Evolutionary conservation across 306 rosid species (phyloP).

Genomic region (Cotoneaster glaucophyllus): DNA sequence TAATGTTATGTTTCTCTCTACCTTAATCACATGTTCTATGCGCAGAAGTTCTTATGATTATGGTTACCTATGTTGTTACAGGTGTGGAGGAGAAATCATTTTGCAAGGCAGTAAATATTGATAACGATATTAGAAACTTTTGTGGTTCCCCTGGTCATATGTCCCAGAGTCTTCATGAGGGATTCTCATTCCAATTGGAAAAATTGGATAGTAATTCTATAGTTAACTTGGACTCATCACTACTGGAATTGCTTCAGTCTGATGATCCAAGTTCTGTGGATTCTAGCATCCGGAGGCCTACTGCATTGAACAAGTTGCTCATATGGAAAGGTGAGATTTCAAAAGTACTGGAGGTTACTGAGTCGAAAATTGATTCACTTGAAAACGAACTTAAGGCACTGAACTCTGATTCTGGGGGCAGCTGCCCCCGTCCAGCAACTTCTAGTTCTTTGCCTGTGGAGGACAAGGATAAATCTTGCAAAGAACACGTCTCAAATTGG

Average conservation of each 20-base stretch:
- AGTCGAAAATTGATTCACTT: constrained; percentile 81
- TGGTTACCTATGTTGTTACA: constrained; percentile 18
- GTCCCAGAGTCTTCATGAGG: constrained; percentile 40
- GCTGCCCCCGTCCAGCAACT: constrained; percentile 35
- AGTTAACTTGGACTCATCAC: constrained; percentile 48
- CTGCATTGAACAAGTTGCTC: constrained; percentile 65
- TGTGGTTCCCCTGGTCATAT: constrained; percentile 45
- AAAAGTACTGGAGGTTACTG: constrained; percentile 78
- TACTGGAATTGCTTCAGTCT: constrained; percentile 56
- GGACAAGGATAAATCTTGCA: constrained; percentile 27
- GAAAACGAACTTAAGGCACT: constrained; percentile 69
- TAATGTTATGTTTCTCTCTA: background rate
- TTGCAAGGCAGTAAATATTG: constrained; percentile 43
- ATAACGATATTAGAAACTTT: constrained; percentile 46
- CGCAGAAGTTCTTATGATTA: background rate
- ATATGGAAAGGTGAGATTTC: constrained; percentile 83
- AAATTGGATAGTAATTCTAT: constrained; percentile 50
- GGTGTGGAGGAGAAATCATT: constrained; percentile 75
- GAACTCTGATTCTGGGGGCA: constrained; percentile 40
- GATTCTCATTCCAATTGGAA: constrained; percentile 57
- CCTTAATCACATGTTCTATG: background rate
- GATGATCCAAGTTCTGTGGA: constrained; percentile 54
- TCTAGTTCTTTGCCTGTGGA: constrained; percentile 36
- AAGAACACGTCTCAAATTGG: constrained; percentile 33
- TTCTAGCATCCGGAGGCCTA: constrained; percentile 42